Percentiles rank a stretch among this genome's conserved stretches.
phyloP scores from a whole-genome alignment of 208 protist species.

The Leishmania lainsoni region DNA sequence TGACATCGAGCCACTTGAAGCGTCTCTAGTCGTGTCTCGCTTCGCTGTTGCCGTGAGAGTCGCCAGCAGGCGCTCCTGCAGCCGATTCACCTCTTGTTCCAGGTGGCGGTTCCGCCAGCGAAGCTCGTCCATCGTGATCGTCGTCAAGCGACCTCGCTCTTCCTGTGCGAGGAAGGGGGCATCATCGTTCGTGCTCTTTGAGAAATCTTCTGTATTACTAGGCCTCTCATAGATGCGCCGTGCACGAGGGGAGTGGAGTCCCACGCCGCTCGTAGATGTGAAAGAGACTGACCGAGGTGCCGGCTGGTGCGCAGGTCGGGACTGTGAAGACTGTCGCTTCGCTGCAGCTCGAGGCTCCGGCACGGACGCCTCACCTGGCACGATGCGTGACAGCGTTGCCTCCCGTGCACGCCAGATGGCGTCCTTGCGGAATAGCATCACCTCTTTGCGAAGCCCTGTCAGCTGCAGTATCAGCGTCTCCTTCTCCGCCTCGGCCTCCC shows the following conservation, averaged over 20 bases:
- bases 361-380: constrained; percentile 7
- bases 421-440: constrained; percentile 31
- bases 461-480: constrained; percentile 11
- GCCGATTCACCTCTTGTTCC: constrained; percentile 37
- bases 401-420: constrained; percentile 24
- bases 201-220: neutral
- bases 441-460: constrained; percentile 20
- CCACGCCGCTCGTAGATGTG: neutral
- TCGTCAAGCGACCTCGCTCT: constrained; percentile 14
- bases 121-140: constrained; percentile 53
- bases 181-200: neutral
- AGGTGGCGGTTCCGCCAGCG: constrained; percentile 52
- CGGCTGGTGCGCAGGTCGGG: neutral
- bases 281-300: neutral
- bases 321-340: neutral
- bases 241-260: constrained; percentile 9
- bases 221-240: constrained; percentile 8
- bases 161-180: neutral
- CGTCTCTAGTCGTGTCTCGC: neutral
- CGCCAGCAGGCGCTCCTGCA: constrained; percentile 28
- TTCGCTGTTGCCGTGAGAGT: constrained; percentile 13
- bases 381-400: constrained; percentile 31
- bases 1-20: neutral
- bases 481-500: constrained; percentile 24
- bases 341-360: neutral